Conservation (phyloP, 2,329 filamentous ascomycete species). For the Hirsutella rhossiliensis region DNA sequence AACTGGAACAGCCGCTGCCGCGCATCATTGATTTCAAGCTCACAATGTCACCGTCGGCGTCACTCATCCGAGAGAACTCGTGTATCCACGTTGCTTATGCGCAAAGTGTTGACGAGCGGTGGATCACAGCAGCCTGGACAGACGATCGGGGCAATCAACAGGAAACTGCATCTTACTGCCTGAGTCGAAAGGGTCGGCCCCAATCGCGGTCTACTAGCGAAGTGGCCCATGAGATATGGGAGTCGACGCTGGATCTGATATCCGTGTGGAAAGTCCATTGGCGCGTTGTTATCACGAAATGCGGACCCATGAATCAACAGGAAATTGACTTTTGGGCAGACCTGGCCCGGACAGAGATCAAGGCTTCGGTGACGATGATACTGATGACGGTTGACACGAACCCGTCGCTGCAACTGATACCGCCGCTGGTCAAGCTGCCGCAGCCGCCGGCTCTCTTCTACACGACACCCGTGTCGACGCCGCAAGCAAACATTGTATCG, state of each 20-base stretch:
- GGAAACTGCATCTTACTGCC: slow-evolving; percentile 60
- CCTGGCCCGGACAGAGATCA: slow-evolving; percentile 38
- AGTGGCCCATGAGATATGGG: slow-evolving; percentile 66
- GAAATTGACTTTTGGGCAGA: slow-evolving; percentile 51
- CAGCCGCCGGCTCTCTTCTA: slow-evolving; percentile 33
- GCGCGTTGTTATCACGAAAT: slow-evolving; percentile 65
- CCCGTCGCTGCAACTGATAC: slow-evolving; percentile 51
- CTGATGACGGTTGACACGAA: slow-evolving; percentile 54
- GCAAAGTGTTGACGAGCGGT: slow-evolving; percentile 61
- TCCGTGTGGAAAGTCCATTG: slow-evolving; percentile 60
- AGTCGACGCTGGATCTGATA: slow-evolving; percentile 62
- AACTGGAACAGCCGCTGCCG: slow-evolving; percentile 58
- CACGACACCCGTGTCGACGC: slow-evolving; percentile 57
- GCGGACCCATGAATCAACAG: slow-evolving; percentile 52
- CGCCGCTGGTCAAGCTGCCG: slow-evolving; percentile 38
- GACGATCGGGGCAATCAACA: slow-evolving; percentile 66
- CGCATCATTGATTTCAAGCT: slow-evolving; percentile 67
- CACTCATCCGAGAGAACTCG: slow-evolving; percentile 65
- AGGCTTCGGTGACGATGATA: slow-evolving; percentile 40
- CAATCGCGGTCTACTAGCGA: slow-evolving; percentile 44
- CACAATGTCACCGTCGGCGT: slow-evolving; percentile 52
- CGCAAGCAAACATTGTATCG: slow-evolving; percentile 45
- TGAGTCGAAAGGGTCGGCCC: slow-evolving; percentile 45
- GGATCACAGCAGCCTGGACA: slow-evolving; percentile 73
- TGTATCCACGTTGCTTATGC: slow-evolving; percentile 74